Evolutionary conservation across 495 filamentous ascomycete genomes (phyloP), one percentile per base, ranked within the genome.

Genomic region (Penicillium odoratum): DNA sequence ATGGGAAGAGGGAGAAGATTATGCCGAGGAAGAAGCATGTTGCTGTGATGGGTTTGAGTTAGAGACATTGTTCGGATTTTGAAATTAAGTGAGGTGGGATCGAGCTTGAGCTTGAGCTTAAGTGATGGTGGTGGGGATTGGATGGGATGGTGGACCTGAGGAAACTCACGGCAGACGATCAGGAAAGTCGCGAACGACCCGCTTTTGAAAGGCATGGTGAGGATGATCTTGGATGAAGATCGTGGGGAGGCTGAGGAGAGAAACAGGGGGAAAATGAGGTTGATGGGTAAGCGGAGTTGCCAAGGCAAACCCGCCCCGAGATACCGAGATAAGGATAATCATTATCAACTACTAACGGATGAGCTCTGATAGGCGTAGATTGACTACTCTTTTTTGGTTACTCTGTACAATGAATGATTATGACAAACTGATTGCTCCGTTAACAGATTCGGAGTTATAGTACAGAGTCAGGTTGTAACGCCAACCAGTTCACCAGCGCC

Each of bases 1-100:
- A 98, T 57, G 95, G 91, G 77, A 97, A 95, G 63, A 87, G 83
- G 70, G 92, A 91, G 87, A 98, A 98, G 75, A 98, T 88, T 69
- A 98, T 94, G 64, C 94, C 94, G 56, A 98, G 88, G 85, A 96
- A 94, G 85, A 98, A 98, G 69, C 87, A 93, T 31, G 88, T 91
- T 58, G 92, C 90, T 94, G 70, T 26, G 15, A 18, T 56, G 51
- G 49, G 60, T 21, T 21, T 21, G 2, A 21, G 21, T 21, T 21
- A 21, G 21, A 1, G 21, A 21, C 21, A 21, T 21, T 21, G 21
- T 21, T 21, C 21, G 21, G 21, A 1, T 21, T 21, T 21, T 21
- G 21, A 2, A 1, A 2, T 21, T 21, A 40, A 61, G 29, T 36
- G 54, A 60, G 21, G 46, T 21, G 55, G 16, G 29, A 16, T 50